Conservation (phyloP, 371 early-diverging fungal species). For the Phascolomyces articulosus region DNA sequence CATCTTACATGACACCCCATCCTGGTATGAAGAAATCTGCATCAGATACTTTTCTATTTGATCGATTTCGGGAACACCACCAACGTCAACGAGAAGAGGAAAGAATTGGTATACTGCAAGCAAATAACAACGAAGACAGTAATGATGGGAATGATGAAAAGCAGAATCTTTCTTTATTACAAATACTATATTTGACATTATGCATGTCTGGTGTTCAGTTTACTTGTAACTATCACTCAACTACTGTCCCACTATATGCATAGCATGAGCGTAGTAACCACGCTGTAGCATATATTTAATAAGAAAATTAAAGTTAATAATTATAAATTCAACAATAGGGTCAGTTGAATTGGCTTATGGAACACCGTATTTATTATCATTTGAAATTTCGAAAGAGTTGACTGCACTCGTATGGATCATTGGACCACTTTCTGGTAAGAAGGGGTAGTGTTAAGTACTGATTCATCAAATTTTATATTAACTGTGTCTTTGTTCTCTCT, state of each 20-base stretch:
- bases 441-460: too few relatives aligned
- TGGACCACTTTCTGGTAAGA: slow-evolving; percentile 74
- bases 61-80: slow-evolving; percentile 9
- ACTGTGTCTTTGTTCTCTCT: slow-evolving; percentile 11
- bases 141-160: background rate
- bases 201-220: slow-evolving; percentile 72
- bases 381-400: slow-evolving; percentile 66
- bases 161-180: slow-evolving; percentile 13
- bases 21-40: slow-evolving; percentile 13
- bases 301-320: too few relatives aligned
- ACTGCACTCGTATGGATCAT: slow-evolving; percentile 80
- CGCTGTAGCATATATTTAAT: too few relatives aligned
- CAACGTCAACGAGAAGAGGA: slow-evolving; percentile 7
- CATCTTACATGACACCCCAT: slow-evolving; percentile 14
- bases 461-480: too few relatives aligned
- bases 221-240: slow-evolving; percentile 50
- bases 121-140: too few relatives aligned
- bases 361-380: slow-evolving; percentile 75
- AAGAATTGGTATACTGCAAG: background rate
- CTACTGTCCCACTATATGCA: too few relatives aligned
- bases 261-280: too few relatives aligned
- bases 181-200: slow-evolving; percentile 51
- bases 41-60: slow-evolving; percentile 17
- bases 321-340: too few relatives aligned
- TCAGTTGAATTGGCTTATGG: slow-evolving; percentile 67